Conservation (phyloP, 169 alveolate species). For the Theileria sp. region DNA sequence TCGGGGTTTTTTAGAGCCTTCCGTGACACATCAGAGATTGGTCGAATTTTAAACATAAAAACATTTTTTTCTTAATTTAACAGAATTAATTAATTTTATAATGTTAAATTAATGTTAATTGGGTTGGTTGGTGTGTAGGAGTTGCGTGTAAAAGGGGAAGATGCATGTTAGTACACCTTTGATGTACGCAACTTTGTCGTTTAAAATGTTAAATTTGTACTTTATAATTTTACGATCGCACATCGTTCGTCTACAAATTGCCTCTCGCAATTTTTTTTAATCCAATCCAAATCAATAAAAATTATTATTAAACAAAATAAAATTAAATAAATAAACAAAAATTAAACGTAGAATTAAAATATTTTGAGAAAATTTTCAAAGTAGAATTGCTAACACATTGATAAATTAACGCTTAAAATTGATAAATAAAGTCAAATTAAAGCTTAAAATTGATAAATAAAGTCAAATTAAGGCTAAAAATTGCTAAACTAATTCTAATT, state of each 20-base stretch:
- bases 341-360: background rate
- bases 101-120: background rate
- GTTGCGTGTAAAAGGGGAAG: background rate
- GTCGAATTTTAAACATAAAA: background rate
- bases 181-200: constrained; percentile 6
- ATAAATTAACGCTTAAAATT: background rate
- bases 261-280: background rate
- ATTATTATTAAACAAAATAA: background rate
- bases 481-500: too few species aligned
- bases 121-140: background rate
- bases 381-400: background rate
- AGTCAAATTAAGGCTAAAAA: background rate
- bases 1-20: background rate
- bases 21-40: background rate
- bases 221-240: background rate
- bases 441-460: too few species aligned
- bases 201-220: background rate
- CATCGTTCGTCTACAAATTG: background rate
- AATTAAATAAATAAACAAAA: too few species aligned
- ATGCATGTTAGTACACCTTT: constrained; percentile 27
- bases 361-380: background rate
- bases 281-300: too few species aligned
- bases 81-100: background rate
- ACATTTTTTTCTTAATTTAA: too few species aligned
- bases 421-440: background rate